phyloP scores from a whole-genome alignment of 352 stramenopile species.

The Phytophthora europaea region DNA sequence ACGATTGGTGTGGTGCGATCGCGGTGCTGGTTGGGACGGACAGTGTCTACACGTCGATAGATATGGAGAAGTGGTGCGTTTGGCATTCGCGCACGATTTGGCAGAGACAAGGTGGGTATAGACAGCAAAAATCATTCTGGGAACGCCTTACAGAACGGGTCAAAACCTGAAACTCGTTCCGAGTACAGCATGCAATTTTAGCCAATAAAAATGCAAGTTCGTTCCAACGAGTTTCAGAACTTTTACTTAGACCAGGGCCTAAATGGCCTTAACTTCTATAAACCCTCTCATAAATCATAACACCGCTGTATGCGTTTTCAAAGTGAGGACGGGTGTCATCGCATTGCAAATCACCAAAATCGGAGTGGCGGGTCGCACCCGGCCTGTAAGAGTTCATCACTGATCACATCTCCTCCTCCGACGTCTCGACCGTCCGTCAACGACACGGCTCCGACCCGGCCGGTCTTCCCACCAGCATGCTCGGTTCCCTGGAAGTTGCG shows the following conservation, averaged over 20 bases:
- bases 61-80: background rate
- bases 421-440: too few species aligned
- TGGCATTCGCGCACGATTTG: background rate
- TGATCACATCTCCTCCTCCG: too few species aligned
- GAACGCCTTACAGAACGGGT: background rate
- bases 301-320: too few species aligned
- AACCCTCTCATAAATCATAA: too few species aligned
- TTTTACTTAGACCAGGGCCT: conserved; percentile 8
- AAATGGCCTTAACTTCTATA: too few species aligned
- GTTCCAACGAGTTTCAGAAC: conserved; percentile 1
- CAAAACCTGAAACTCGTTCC: background rate
- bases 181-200: background rate
- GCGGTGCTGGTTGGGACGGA: background rate
- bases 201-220: background rate
- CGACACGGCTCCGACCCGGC: too few species aligned
- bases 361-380: too few species aligned
- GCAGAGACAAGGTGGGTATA: background rate
- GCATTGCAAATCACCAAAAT: too few species aligned
- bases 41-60: background rate
- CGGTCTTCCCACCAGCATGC: too few species aligned
- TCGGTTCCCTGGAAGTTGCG: background rate
- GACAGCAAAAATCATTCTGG: conserved; percentile 6
- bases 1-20: background rate
- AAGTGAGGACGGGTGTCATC: too few species aligned
- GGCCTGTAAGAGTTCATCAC: too few species aligned